phyloP scores from a whole-genome alignment of 2,329 filamentous ascomycete genomes.

The Diaporthe ilicicola region DNA sequence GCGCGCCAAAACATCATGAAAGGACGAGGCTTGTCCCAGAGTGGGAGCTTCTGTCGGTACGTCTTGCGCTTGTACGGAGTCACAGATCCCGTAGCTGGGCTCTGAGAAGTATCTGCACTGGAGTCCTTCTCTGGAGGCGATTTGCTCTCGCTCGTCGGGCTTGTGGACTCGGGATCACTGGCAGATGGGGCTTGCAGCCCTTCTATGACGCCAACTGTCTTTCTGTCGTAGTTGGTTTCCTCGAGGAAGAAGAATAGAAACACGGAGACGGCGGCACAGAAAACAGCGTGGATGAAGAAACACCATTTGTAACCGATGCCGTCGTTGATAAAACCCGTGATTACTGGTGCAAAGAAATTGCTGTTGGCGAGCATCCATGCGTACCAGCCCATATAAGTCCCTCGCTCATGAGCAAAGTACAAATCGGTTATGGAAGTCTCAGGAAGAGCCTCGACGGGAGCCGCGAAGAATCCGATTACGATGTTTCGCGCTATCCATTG shows the following conservation, averaged over 20 bases:
- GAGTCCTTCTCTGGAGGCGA: conserved; percentile 6
- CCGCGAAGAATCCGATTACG: conserved; percentile 48
- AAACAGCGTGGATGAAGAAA: conserved; percentile 43
- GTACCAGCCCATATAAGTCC: conserved; percentile 41
- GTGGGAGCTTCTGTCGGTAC: conserved; percentile 47
- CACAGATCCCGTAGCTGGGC: neutral
- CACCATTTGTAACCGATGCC: conserved; percentile 43
- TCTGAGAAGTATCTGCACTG: neutral
- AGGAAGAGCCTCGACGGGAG: conserved; percentile 51
- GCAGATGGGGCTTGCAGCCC: neutral
- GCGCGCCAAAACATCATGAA: conserved; percentile 49
- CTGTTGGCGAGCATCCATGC: conserved; percentile 40
- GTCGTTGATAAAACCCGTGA: conserved; percentile 45
- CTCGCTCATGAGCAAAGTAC: conserved; percentile 41
- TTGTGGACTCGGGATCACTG: conserved; percentile 15
- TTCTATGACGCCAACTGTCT: conserved; percentile 36
- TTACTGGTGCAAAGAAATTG: conserved; percentile 44
- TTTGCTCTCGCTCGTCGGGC: neutral
- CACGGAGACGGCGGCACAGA: conserved; percentile 38
- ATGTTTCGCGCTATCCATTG: conserved; percentile 50
- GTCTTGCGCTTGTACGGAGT: conserved; percentile 43
- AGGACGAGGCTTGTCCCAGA: conserved; percentile 44
- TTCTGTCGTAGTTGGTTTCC: conserved; percentile 56
- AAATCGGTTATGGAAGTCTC: conserved; percentile 51
- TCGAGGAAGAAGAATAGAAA: conserved; percentile 60